phyloP scores from a whole-genome alignment of 192 early-diverging fungal species.

The Coemansia sp. region DNA sequence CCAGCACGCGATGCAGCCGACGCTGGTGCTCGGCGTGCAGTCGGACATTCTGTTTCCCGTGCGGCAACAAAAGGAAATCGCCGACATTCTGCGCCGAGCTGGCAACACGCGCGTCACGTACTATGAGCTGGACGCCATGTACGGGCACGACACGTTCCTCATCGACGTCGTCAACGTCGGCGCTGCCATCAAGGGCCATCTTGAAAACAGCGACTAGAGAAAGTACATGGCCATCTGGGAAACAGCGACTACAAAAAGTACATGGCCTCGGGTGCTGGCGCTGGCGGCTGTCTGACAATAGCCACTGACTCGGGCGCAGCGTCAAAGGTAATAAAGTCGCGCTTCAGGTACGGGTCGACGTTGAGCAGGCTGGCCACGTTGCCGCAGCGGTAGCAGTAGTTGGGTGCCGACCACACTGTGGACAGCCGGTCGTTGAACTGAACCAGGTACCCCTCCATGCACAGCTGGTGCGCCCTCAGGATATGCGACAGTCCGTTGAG shows the following conservation, averaged over 20 bases:
- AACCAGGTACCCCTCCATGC: slow-evolving; percentile 89
- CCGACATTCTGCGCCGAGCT: slow-evolving; percentile 75
- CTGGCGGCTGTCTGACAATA: slow-evolving; percentile 1
- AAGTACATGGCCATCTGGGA: slow-evolving; percentile 65
- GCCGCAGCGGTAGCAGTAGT: slow-evolving; percentile 98
- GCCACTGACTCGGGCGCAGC: slow-evolving; percentile 32
- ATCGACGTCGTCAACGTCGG: slow-evolving; percentile 90
- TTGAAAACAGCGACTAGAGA: slow-evolving; percentile 57
- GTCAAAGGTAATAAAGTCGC: slow-evolving; percentile 50
- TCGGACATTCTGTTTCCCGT: slow-evolving; percentile 94
- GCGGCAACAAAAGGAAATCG: slow-evolving; percentile 96
- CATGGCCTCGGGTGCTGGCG: slow-evolving; percentile 31
- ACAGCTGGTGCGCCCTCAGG: slow-evolving; percentile 95
- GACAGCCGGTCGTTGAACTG: slow-evolving; percentile 84
- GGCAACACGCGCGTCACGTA: slow-evolving; percentile 93
- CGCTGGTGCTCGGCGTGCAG: slow-evolving; percentile 92
- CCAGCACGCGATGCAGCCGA: slow-evolving; percentile 60
- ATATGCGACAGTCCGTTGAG: slow-evolving; percentile 89
- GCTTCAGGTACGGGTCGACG: slow-evolving; percentile 58
- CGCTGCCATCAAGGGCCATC: slow-evolving; percentile 90
- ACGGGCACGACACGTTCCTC: slow-evolving; percentile 96
- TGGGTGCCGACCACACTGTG: slow-evolving; percentile 95
- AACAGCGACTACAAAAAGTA: slow-evolving; percentile 29
- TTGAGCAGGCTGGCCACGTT: slow-evolving; percentile 96
- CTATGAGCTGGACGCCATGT: slow-evolving; percentile 96